phyloP scores from a whole-genome alignment of 2,329 filamentous ascomycete species.

The Paramyrothecium roridum region DNA sequence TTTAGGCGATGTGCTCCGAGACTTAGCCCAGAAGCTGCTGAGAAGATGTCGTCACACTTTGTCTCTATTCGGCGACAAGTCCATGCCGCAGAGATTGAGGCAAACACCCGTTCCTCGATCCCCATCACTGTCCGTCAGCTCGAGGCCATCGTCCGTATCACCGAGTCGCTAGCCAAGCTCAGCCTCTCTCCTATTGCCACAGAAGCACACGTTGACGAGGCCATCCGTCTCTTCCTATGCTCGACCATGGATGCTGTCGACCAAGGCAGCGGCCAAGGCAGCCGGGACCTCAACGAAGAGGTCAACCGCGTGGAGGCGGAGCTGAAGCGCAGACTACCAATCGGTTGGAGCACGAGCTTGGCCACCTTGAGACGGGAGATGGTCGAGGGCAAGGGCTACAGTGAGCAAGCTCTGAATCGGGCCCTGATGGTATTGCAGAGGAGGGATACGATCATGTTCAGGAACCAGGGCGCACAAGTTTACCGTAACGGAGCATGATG shows the following conservation, averaged over 20 bases:
- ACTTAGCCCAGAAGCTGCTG: conserved; percentile 83
- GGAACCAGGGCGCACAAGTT: conserved; percentile 72
- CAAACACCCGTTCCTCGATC: conserved; percentile 87
- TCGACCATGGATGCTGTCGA: conserved; percentile 98
- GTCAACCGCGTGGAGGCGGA: conserved; percentile 84
- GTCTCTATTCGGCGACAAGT: conserved; percentile 94
- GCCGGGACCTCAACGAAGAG: conserved; percentile 88
- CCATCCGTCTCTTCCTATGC: conserved; percentile 92
- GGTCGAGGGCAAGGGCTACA: conserved; percentile 87
- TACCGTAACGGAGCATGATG: conserved; percentile 66
- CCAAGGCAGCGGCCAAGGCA: conserved; percentile 79
- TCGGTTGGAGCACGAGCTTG: conserved; percentile 92
- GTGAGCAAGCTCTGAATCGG: conserved; percentile 79
- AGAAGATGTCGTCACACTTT: conserved; percentile 96
- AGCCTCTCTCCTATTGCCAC: conserved; percentile 82
- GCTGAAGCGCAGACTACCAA: conserved; percentile 79
- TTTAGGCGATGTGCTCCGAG: conserved; percentile 83
- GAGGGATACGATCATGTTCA: conserved; percentile 80
- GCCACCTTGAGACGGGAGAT: conserved; percentile 85
- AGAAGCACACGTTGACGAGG: conserved; percentile 92
- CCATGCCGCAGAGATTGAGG: conserved; percentile 83
- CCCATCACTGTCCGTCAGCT: conserved; percentile 97
- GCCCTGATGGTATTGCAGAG: conserved; percentile 83
- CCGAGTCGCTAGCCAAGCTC: conserved; percentile 91
- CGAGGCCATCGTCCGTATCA: conserved; percentile 95